These are phyloP conservation scores for Xylaria flabelliformis DNA, from an alignment of 495 filamentous ascomycete species.

Conservation along the genomic window DNA sequence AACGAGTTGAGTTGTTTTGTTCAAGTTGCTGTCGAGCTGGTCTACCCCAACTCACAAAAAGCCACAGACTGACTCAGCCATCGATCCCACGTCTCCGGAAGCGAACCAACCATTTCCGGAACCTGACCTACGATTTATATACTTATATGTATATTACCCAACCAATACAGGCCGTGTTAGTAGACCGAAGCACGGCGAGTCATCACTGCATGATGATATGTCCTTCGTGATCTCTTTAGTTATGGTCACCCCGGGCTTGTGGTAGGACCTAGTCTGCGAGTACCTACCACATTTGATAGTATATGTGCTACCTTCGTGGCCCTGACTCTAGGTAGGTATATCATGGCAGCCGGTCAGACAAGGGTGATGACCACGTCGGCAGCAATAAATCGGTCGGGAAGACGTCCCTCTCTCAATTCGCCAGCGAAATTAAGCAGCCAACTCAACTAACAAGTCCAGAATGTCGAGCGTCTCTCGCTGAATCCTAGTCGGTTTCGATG, in stretches of 20 bases:
- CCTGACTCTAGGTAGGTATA: background rate
- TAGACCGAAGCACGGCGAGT: conserved; percentile 9
- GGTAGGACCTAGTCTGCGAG: background rate
- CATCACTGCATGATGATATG: conserved; percentile 1
- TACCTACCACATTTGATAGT: background rate
- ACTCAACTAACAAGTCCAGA: background rate
- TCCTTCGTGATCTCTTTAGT: background rate
- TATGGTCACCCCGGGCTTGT: background rate
- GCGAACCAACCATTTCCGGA: conserved; percentile 15
- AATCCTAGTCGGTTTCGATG: background rate
- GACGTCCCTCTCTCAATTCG: background rate
- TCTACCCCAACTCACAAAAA: conserved; percentile 7
- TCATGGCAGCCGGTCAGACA: background rate
- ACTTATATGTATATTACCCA: background rate
- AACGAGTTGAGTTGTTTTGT: conserved; percentile 3
- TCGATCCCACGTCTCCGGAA: conserved; percentile 3
- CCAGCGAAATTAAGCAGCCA: conserved; percentile 15
- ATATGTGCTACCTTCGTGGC: background rate
- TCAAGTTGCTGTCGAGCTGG: background rate
- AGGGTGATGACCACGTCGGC: conserved; percentile 2
- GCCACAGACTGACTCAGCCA: conserved; percentile 16
- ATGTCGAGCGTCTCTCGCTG: background rate
- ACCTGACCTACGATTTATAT: background rate
- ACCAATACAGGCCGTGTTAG: background rate
- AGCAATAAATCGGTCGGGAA: background rate